Evolutionary conservation across 345 rosid species (phyloP), one percentile per base, ranked within the genome.

Genomic region (Erysimum cheiranthoides): DNA sequence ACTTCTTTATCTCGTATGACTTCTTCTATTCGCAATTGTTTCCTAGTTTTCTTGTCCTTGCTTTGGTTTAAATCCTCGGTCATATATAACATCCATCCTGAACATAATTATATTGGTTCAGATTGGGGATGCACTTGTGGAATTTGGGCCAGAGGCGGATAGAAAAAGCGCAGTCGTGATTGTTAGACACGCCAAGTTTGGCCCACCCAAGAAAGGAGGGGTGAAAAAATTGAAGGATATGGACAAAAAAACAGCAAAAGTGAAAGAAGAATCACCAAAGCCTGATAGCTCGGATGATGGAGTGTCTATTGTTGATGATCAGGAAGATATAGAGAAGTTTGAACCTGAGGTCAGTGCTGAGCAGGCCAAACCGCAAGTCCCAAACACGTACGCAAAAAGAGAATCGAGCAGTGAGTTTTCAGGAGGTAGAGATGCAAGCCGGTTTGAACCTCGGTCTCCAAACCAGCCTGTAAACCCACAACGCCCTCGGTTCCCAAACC

Each of bases 131-230:
- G 83, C 85, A 45, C 47, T 87, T 34, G 82, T 93, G 62, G 97
- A 93, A 71, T 89, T 84, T 68, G 93, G 87, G 18, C 97, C 93
- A 10, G 76, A 60, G 42, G 86, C 86, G 60, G 90, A 84, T 84
- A 90, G 45, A 56, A 75, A 56, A 14, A 85, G 79, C 68, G 97
- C 98, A 46, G 89, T 83, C 81, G 87, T 79, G 35, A 49, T 91
- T 17, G 83, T 88, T 70, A 80, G 93, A 81, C 97, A 90, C 49
- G 77, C 70, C 38, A 93, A 90, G 81, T 93, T 88, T 68, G 96
- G 96, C 8, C 85, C 81, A 25, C 31, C 87, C 6, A 91, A 88
- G 87, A 93, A 86, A 84, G 85, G 93, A 61, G 79, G 82, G 58
- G 81, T 66, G 10, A 88, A 80, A 59, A 87, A 78, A 13, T 27